Evolutionary conservation across 768 basidiomycete species (phyloP), one percentile per base, ranked within the genome.

Genomic region (Tricholoma bakamatsutake): DNA sequence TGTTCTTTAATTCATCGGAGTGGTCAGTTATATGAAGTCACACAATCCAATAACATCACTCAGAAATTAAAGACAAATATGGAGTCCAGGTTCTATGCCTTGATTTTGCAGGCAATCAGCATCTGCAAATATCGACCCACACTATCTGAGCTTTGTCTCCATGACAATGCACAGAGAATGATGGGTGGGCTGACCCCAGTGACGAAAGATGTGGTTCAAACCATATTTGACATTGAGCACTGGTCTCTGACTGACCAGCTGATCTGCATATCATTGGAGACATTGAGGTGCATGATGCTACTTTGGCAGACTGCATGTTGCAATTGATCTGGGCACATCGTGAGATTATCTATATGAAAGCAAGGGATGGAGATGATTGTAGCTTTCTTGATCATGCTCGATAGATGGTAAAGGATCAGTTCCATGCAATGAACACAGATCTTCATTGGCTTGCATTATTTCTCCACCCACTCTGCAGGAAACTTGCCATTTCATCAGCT

Each of bases 241-340:
- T 71, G 69, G 69, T 39, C 55, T 11, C 33, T 55, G 12, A 57
- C 66, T 2, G 50, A 61, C 6, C 71, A 74, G 57, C 59, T 73
- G 1, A 58, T 71, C 30, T 57, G 58, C 4, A 60, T 57, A 59
- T 61, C 1, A 72, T 72, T 52, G 67, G 71, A 10, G 64, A 71
- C 34, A 50, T 68, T n/a, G 66, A 74, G 54, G 61, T 65, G 7
- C 60, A 59, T 3, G 59, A 68, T 24, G 61, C 66, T n/a, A 68
- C 58, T 3, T 60, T 71, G n/a, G 67, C 70, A 11, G 68, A 69
- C 40, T 73, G n/a, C n/a, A n/a, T n/a, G n/a, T n/a, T n/a, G n/a
- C n/a, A n/a, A n/a, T n/a, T n/a, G 1, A 65, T 74, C 3, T 56
- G 57, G 7, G 60, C 59, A 52, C 65, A 64, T 12, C 51, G 57